Conservation (phyloP, 2,329 filamentous ascomycete species). For the Ramularia endophylla region DNA sequence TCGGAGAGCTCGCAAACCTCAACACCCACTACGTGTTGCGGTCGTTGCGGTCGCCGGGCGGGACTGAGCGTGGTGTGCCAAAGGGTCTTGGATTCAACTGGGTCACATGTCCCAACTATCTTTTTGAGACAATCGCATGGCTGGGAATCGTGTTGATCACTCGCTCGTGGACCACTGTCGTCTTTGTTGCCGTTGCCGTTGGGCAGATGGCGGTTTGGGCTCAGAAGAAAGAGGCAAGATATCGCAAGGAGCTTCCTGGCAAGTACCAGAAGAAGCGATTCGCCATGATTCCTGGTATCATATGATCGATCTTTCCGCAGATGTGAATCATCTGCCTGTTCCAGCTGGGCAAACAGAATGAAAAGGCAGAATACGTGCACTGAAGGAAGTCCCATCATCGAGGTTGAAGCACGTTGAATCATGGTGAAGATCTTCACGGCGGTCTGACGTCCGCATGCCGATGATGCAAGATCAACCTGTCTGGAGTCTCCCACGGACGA, state of each 20-base stretch:
- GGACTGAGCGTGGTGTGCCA: constrained; percentile 83
- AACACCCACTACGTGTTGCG: constrained; percentile 74
- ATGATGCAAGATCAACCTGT: too few relatives aligned
- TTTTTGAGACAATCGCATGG: constrained; percentile 89
- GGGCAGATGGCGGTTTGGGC: constrained; percentile 84
- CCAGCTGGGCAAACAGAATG: too few relatives aligned
- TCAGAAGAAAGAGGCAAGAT: constrained; percentile 82
- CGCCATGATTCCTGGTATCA: constrained; percentile 71
- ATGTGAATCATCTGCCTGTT: too few relatives aligned
- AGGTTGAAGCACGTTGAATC: too few relatives aligned
- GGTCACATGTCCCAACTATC: constrained; percentile 96
- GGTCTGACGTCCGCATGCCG: too few relatives aligned
- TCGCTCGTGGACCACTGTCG: constrained; percentile 67
- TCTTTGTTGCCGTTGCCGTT: constrained; percentile 70
- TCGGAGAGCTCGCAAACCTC: constrained; percentile 77
- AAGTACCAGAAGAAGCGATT: constrained; percentile 94
- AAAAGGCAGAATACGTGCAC: too few relatives aligned
- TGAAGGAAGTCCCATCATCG: too few relatives aligned
- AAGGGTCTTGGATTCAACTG: constrained; percentile 74
- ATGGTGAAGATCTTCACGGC: too few relatives aligned
- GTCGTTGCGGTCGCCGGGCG: constrained; percentile 68
- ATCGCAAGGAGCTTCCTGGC: constrained; percentile 84
- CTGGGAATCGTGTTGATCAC: constrained; percentile 72
- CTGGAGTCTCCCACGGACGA: too few relatives aligned
- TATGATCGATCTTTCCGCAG: constrained; percentile 47